Conservation (phyloP, 2,329 filamentous ascomycete genomes). For the Ophiosphaerella korrae region DNA sequence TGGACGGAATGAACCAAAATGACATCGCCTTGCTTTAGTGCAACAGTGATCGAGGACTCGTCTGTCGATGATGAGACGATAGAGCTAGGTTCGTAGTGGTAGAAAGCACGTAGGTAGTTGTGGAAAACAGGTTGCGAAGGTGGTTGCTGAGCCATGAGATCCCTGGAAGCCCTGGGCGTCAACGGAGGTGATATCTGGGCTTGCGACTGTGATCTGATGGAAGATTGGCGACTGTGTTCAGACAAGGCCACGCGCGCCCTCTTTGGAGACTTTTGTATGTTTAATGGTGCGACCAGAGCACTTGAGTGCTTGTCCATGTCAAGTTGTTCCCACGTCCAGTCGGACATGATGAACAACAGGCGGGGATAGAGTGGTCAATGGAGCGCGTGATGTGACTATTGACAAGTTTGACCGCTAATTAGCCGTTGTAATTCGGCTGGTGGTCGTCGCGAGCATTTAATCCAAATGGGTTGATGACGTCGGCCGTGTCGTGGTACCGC, state of each 20-base stretch:
- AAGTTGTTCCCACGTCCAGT: slow-evolving; percentile 31
- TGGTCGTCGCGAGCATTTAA: slow-evolving; percentile 37
- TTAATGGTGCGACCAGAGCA: slow-evolving; percentile 44
- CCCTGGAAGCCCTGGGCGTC: slow-evolving; percentile 72
- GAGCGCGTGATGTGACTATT: not conserved
- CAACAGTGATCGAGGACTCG: slow-evolving; percentile 70
- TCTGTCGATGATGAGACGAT: slow-evolving; percentile 78
- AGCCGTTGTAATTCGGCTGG: slow-evolving; percentile 27
- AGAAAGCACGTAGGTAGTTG: slow-evolving; percentile 93
- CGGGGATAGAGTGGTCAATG: not conserved
- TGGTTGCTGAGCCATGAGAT: slow-evolving; percentile 58
- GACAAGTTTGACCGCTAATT: slow-evolving; percentile 27
- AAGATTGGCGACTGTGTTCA: slow-evolving; percentile 40
- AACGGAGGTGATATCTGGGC: slow-evolving; percentile 76
- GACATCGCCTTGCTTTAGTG: slow-evolving; percentile 87
- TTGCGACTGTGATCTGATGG: slow-evolving; percentile 38
- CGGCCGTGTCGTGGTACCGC: slow-evolving; percentile 11
- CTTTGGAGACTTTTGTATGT: slow-evolving; percentile 44
- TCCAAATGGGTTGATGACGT: slow-evolving; percentile 15
- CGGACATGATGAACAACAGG: slow-evolving; percentile 31
- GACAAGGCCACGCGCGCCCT: slow-evolving; percentile 26
- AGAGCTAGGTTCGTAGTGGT: slow-evolving; percentile 83
- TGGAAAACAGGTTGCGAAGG: slow-evolving; percentile 73
- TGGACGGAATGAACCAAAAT: slow-evolving; percentile 95
- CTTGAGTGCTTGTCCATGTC: slow-evolving; percentile 41